Evolutionary conservation across 169 alveolate species (phyloP), one percentile per base, ranked within the genome.

Genomic region (Pseudocohnilembus persalinus): DNA sequence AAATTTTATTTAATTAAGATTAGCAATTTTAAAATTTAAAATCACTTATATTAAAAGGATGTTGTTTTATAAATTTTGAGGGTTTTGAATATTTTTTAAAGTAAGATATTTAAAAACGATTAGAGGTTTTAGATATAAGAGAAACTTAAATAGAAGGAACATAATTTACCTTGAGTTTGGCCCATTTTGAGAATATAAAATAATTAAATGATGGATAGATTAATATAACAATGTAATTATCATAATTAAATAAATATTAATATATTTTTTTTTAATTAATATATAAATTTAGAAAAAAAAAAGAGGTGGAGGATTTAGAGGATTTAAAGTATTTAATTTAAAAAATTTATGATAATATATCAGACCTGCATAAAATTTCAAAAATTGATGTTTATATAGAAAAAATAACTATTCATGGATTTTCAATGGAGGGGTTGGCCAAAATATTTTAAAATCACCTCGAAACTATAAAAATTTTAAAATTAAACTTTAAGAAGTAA

Each of bases 191-290:
- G 25, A 28, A 32, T n/a, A 33, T 79, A 15, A 49, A 72, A n/a
- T 64, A 34, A 20, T 49, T 79, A 16, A 79, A 79, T 30, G n/a
- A 79, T 34, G 84, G 84, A 79, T n/a, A 79, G 1, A 63, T 79
- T 11, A 49, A 29, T 63, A 35, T 79, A 79, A 29, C 25, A 34
- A n/a, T 79, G 84, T 79, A 79, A 79, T 16, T 49, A 20, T 1
- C 0, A 6, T 0, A 49, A 49, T 11, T 11, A 11, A 49, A 11
- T 49, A 49, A 11, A 49, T 49, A 20, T 11, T 49, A 49, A 11
- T 11, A 49, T 49, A 49, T 49, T 11, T 0, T n/a, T 0, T 78
- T 1, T 24, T 79, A 11, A 0, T 63, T 49, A 15, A 79, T 15
- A 15, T 28, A 0, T 29, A 29, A 33, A 1, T 63, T 29, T 49